Evolutionary conservation across 805 yeast species (phyloP), one percentile per base, ranked within the genome.

Genomic region (Clavispora phyllophila): DNA sequence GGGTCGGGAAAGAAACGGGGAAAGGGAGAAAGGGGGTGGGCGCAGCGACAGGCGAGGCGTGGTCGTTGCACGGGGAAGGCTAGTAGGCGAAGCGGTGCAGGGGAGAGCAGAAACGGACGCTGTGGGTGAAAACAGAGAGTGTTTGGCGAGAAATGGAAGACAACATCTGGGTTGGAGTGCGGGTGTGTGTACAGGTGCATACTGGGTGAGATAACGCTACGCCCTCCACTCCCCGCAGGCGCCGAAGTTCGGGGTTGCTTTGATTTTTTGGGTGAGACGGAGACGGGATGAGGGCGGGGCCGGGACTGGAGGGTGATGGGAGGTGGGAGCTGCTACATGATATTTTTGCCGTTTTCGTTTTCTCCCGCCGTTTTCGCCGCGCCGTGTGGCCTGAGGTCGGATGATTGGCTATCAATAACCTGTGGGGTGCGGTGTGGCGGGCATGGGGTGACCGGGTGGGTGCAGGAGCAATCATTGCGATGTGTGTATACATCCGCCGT

Each of bases 351-450:
- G 23, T 22, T 8, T 22, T 8, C 7, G 7, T 22, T 22, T 22
- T 22, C 23, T 22, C 7, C 23, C 8, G 23, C 23, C 23, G 23
- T 5, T 5, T 22, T 8, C 23, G 8, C 23, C 23, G 23, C 23
- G 8, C 23, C 23, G 23, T 22, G 17, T 27, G 31, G 17, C 6
- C 31, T 3, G 6, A 3, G 15, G 31, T 17, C 20, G 20, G 33
- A 29, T 29, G 19, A 17, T 29, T 29, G 33, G 33, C 33, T 29
- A 29, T 29, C 33, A n/a, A 7, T 14, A 8, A n/a, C 17, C 31
- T 27, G 31, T 29, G 33, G 33, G 33, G 33, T 29, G 33, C 33
- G 33, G 33, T 17, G 33, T 29, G 31, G 31, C 31, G 31, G 17
- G 31, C 31, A 27, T 27, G 31, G 31, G 31, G 31, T 27, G 31